Evolutionary conservation across 176 grass and related monocot species (phyloP), one percentile per base, ranked within the genome.

Genomic region (Ensete ventricosum): DNA sequence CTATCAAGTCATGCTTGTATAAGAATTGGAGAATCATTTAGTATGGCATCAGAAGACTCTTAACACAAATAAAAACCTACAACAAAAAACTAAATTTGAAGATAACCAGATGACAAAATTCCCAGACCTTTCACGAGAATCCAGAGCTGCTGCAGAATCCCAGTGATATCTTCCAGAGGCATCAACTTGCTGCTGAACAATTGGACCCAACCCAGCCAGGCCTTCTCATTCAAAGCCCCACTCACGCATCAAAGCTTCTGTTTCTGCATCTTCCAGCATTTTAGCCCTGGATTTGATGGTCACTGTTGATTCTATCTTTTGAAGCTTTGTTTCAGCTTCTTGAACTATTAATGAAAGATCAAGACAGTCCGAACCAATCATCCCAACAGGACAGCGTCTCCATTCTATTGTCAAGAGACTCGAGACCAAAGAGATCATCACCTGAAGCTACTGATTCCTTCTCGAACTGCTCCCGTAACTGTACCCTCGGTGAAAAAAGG

Each of bases 141-240:
- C 86, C 68, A 89, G 14, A 85, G 82, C 64, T 65, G 86, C 82
- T 53, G 65, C 82, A 82, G 90, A 48, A 20, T 94, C 90, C 90
- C 91, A 76, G 87, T 89, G 53, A 99, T 80, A 86, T 99, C 95
- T 82, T 99, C 95, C 52, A 99, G 80, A 1, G 90, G 95, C 95
- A 99, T 99, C 83, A 99, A 86, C 69, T 91, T 91, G 52, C 86
- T 71, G 95, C 90, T 73, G 89, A 22, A 19, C 75, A 89, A 96
- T 88, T 75, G 92, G 87, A 49, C 92, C 89, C 74, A 88, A 83
- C 78, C 83, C 89, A 99, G 79, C 83, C 89, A 99, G 79, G 76
- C 84, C 53, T 79, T 82, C 71, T 94, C 88, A 1, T 94, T 85
- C 55, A 99, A 99, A 67, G 25, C 95, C 88, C 80, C 86, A 99